Percentiles rank a stretch among this genome's conserved stretches.
Conservation (phyloP, 177 flowering plant species). For the Vitis hybrid region DNA sequence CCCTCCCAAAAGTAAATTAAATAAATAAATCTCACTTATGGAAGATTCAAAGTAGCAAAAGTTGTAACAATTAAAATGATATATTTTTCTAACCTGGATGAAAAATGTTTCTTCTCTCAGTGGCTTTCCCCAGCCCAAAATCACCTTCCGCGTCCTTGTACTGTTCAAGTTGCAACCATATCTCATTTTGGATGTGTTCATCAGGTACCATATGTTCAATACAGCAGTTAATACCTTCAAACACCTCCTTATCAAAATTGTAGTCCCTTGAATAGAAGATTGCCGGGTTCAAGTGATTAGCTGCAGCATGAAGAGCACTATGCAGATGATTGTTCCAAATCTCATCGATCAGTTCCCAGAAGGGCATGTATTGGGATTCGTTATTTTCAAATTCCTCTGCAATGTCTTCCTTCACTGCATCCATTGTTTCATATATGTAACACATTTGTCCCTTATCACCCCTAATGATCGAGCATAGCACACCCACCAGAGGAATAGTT, state of each 20-base stretch:
- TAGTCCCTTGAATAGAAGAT: slow-evolving; percentile 47
- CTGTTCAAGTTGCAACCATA: slow-evolving; percentile 36
- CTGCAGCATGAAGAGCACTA: slow-evolving; percentile 67
- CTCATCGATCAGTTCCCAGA: slow-evolving; percentile 62
- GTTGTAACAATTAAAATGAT: neutral
- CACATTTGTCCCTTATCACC: slow-evolving; percentile 38
- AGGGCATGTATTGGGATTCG: slow-evolving; percentile 29
- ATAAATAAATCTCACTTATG: no score
- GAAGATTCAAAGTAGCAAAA: no score
- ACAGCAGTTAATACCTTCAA: slow-evolving; percentile 40
- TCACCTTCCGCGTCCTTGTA: slow-evolving; percentile 35
- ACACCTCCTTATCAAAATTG: slow-evolving; percentile 47
- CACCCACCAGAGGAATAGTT: slow-evolving; percentile 47
- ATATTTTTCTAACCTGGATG: slow-evolving; percentile 39
- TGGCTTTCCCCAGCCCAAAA: slow-evolving; percentile 29
- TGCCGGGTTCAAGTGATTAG: slow-evolving; percentile 56
- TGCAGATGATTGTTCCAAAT: slow-evolving; percentile 60
- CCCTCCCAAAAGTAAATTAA: no score
- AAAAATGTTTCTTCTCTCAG: slow-evolving; percentile 22
- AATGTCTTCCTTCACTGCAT: slow-evolving; percentile 64
- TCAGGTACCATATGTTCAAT: slow-evolving; percentile 39
- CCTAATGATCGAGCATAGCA: slow-evolving; percentile 26
- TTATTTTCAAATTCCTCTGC: slow-evolving; percentile 30
- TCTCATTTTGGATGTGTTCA: slow-evolving; percentile 24
- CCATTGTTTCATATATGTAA: slow-evolving; percentile 70